Base-by-base conservation (phyloP, 345 rosid genomes). In the Syzygium jambos region DNA sequence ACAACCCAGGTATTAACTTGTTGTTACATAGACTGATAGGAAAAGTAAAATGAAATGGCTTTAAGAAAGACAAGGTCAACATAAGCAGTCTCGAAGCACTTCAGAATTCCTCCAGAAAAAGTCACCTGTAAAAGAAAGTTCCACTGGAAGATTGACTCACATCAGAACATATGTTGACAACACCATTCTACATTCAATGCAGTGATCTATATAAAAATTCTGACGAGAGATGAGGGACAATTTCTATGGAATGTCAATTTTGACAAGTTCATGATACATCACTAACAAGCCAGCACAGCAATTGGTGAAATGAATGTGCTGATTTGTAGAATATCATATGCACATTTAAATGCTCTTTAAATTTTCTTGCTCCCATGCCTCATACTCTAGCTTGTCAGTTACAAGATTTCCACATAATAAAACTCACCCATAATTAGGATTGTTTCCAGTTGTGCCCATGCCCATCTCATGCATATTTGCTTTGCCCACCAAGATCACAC, bases 401-500 rank as follows among this genome's bases (percentile, higher is more conserved):
- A 19, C 13, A 10, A 9, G 43, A 30, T 68, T 73, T 73, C 27
- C 82, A 38, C 27, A 0, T 38, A 4, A 73, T 84, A 27, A 78
- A 87, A 86, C 93, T 92, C 88, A 96, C 99, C 99, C 99, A 61
- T 96, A 95, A 90, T 93, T 95, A 16, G 98, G 93, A 94, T 95
- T 96, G 90, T 96, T 96, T 89, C 99, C 98, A 25, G 99, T 96
- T 22, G 98, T 95, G 22, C 99, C 99, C 98, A 96, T 95, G 92
- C 99, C 99, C 87, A 96, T 19, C 90, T 96, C 98, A 89, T 96
- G 99, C 98, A 96, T 95, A 91, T 96, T 96, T 80, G 98, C 96
- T 95, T 96, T 96, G 15, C 99, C 99, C 29, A 96, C 88, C 30
- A 96, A 89, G 91, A 96, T 90, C 85, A 95, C 98, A 86, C 98